A percentile compares a stretch with the other conserved stretches of the same genome.
Evolutionary conservation across 2,329 filamentous ascomycete genomes (phyloP).

Genomic region (Colletotrichum tabaci): DNA sequence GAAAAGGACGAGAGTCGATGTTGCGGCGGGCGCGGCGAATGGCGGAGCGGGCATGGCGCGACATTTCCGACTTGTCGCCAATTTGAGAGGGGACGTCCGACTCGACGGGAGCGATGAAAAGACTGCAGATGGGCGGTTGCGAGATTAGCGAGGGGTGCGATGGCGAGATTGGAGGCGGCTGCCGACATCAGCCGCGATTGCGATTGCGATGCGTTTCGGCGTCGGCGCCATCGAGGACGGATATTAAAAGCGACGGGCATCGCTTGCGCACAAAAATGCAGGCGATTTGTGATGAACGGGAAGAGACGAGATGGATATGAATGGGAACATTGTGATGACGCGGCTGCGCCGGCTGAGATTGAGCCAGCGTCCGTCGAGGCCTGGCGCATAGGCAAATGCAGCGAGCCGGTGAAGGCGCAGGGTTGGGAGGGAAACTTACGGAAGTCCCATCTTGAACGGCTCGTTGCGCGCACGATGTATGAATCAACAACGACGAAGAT

Average conservation of each 20-base stretch:
- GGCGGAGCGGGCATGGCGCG: conserved; percentile 53
- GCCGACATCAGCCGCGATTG: conserved; percentile 35
- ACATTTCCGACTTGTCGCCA: conserved; percentile 46
- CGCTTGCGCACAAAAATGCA: conserved; percentile 3
- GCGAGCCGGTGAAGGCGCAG: conserved; percentile 20
- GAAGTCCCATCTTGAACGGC: conserved; percentile 60
- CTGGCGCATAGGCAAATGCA: conserved; percentile 31
- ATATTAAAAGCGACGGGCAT: conserved; percentile 1
- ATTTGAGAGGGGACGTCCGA: conserved; percentile 58
- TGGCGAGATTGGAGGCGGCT: conserved; percentile 10
- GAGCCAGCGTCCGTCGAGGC: conserved; percentile 39
- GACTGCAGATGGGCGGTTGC: conserved; percentile 49
- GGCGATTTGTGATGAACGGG: conserved; percentile 14
- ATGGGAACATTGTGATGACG: conserved; percentile 26
- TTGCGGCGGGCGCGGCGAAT: conserved; percentile 57
- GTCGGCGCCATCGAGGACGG: conserved; percentile 13
- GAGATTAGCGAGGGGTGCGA: conserved; percentile 33
- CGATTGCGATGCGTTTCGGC: conserved; percentile 35
- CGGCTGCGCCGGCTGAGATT: conserved; percentile 39
- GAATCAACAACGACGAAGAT: background rate
- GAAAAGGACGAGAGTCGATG: conserved; percentile 51
- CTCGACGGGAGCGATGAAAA: conserved; percentile 63
- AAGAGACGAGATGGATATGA: conserved; percentile 7
- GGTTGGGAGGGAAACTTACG: conserved; percentile 56
- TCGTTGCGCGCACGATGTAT: conserved; percentile 9